Evolutionary conservation across 768 basidiomycete species (phyloP).

Genomic region (Rhizopogon vulgaris): DNA sequence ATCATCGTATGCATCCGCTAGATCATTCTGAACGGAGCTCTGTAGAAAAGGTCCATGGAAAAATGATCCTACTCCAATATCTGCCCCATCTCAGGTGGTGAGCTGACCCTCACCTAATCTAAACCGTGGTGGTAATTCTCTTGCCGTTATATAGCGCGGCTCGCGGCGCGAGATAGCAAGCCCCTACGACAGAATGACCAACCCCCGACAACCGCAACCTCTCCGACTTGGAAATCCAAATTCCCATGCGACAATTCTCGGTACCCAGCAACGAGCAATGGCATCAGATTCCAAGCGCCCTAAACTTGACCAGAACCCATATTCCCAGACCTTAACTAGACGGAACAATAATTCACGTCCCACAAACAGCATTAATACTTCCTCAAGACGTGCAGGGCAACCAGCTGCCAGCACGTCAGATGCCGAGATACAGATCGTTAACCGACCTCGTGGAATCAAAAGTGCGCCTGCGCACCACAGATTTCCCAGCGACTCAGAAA

Average conservation of each 20-base stretch:
- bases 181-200: background rate
- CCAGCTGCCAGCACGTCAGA: conserved; percentile 6
- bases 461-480: background rate
- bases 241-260: conserved; percentile 14
- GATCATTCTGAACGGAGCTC: conserved; percentile 3
- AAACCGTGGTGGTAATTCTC: background rate
- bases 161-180: background rate
- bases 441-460: background rate
- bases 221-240: conserved; percentile 19
- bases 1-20: background rate
- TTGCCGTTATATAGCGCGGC: background rate
- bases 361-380: conserved; percentile 2
- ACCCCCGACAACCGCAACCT: background rate
- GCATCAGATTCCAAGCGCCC: conserved; percentile 16
- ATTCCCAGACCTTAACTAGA: background rate
- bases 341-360: background rate
- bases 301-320: conserved; percentile 8
- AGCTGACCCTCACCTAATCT: conserved; percentile 10
- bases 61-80: conserved; percentile 16
- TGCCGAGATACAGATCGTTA: conserved; percentile 18
- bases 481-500: conserved; percentile 12
- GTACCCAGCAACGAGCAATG: background rate
- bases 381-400: background rate
- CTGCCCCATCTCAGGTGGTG: conserved; percentile 5
- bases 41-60: conserved; percentile 11